phyloP scores from a whole-genome alignment of 768 basidiomycete genomes.

The Lactarius sp. region DNA sequence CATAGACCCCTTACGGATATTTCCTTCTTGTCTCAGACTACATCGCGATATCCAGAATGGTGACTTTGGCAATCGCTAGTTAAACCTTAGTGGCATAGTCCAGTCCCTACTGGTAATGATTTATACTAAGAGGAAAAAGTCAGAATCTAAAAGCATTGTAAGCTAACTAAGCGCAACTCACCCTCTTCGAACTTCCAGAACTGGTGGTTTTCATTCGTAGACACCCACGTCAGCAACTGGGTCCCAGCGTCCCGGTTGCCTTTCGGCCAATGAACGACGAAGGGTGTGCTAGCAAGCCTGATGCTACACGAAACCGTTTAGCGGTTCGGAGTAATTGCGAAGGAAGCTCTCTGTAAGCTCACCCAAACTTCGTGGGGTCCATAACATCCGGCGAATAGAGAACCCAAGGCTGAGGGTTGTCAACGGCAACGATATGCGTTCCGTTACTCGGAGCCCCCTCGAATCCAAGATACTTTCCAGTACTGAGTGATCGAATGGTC shows the following conservation, averaged over 20 bases:
- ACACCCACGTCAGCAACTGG: neutral
- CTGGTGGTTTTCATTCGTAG: neutral
- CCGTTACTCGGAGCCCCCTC: neutral
- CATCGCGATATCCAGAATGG: neutral
- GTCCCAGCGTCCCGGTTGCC: neutral
- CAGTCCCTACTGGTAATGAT: neutral
- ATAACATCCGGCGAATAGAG: neutral
- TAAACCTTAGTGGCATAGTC: neutral
- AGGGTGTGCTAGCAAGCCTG: neutral
- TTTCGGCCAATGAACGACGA: neutral
- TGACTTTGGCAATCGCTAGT: neutral
- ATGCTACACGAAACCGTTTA: no score
- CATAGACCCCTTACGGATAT: no score
- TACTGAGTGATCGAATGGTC: neutral
- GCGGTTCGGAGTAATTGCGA: neutral
- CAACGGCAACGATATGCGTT: neutral
- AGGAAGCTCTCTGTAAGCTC: neutral
- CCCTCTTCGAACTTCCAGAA: neutral
- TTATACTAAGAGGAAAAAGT: neutral
- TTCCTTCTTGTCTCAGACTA: neutral
- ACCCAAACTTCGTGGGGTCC: neutral
- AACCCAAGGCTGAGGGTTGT: neutral
- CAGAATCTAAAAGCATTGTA: neutral
- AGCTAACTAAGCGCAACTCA: neutral
- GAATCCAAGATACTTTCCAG: neutral